phyloP scores from a whole-genome alignment of 306 rosid genomes.

The Geum urbanum region DNA sequence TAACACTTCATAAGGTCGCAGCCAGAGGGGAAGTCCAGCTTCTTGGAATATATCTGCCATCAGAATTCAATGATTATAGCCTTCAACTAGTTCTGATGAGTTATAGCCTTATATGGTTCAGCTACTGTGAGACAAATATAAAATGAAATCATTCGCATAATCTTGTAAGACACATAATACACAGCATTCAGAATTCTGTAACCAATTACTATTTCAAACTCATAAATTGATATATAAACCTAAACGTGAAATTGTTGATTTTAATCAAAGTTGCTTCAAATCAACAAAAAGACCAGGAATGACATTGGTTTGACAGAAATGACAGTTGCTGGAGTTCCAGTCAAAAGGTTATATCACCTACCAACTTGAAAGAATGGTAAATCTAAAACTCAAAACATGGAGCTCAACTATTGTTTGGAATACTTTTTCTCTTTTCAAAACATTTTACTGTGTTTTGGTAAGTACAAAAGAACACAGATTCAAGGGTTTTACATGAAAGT shows the following conservation, averaged over 20 bases:
- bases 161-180: constrained; percentile 20
- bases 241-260: background rate
- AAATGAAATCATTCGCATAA: constrained; percentile 22
- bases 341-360: background rate
- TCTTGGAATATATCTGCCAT: constrained; percentile 96
- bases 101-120: background rate
- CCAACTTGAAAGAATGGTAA: background rate
- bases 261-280: background rate
- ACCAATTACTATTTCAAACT: background rate
- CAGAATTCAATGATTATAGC: constrained; percentile 38
- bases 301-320: background rate
- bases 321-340: background rate
- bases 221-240: background rate
- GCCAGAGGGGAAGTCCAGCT: constrained; percentile 99
- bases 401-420: background rate
- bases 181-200: background rate
- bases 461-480: too few species aligned
- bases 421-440: background rate
- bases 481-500: background rate
- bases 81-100: constrained; percentile 17
- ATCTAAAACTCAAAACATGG: background rate
- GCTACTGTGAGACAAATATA: constrained; percentile 19
- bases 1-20: constrained; percentile 95
- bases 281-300: background rate
- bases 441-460: background rate